These are phyloP conservation scores for Aspergillus fischeri DNA, from an alignment of 2,329 filamentous ascomycete species.

Conservation along the genomic window DNA sequence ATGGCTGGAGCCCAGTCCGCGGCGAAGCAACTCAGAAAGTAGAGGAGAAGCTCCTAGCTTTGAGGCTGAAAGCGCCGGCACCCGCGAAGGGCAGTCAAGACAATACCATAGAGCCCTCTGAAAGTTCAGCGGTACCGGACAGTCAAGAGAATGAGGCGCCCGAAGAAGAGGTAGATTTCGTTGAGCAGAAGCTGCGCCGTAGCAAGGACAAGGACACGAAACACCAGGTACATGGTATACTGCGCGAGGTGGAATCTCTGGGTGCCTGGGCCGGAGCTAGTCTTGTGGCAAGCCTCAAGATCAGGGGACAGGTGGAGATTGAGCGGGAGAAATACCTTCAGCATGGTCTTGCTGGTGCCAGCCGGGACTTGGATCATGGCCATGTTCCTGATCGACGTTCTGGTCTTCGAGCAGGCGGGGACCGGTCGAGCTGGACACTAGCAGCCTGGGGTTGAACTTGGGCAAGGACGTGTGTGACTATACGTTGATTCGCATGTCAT, in stretches of 20 bases:
- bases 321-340: conserved; percentile 60
- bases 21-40: conserved; percentile 60
- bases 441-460: conserved; percentile 41
- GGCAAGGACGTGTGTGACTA: not conserved
- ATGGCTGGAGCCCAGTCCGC: conserved; percentile 73
- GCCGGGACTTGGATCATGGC: conserved; percentile 37
- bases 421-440: conserved; percentile 48
- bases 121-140: conserved; percentile 18
- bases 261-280: conserved; percentile 64
- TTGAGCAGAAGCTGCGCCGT: conserved; percentile 36
- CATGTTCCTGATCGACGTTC: conserved; percentile 37
- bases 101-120: conserved; percentile 3
- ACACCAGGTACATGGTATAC: conserved; percentile 32
- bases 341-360: conserved; percentile 45
- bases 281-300: conserved; percentile 54
- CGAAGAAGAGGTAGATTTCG: conserved; percentile 46
- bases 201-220: conserved; percentile 32
- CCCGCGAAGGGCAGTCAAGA: conserved; percentile 7
- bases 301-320: conserved; percentile 60
- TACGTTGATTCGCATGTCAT: not conserved
- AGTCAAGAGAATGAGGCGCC: conserved; percentile 13
- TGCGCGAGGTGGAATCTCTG: conserved; percentile 57
- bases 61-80: conserved; percentile 25
- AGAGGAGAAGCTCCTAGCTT: conserved; percentile 42
- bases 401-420: conserved; percentile 35